Evolutionary conservation across 139 green algal species (phyloP).

Genomic region (Tetradesmus obliquus): DNA sequence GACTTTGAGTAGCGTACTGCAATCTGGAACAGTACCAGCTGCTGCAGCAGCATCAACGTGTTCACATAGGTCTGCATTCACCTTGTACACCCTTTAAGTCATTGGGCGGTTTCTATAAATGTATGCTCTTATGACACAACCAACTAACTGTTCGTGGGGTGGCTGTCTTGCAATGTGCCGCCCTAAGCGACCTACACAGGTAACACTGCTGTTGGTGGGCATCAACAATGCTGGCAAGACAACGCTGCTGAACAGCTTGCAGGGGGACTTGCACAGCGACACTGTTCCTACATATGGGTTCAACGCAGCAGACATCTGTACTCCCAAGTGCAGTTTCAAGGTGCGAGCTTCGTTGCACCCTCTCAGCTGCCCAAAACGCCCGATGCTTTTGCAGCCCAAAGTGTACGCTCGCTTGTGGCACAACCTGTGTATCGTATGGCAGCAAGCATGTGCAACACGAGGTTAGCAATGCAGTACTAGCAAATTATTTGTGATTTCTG

Average conservation of each 20-base stretch:
- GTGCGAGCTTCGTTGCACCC: background rate
- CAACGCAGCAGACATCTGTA: background rate
- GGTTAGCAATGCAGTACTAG: too few species aligned
- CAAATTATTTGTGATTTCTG: too few species aligned
- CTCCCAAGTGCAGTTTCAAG: background rate
- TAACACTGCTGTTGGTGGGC: constrained; percentile 23
- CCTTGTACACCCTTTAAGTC: too few species aligned
- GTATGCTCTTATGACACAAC: background rate
- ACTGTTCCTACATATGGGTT: constrained; percentile 1
- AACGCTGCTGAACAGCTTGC: background rate
- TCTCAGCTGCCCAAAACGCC: background rate
- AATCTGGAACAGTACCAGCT: too few species aligned
- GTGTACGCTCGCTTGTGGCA: background rate
- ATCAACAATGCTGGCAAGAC: constrained; percentile 28
- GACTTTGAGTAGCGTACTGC: too few species aligned
- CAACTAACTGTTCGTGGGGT: background rate
- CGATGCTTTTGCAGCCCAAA: background rate
- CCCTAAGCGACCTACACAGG: background rate
- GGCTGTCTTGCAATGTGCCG: background rate
- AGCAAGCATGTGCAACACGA: too few species aligned
- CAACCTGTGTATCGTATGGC: too few species aligned
- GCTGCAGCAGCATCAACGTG: too few species aligned
- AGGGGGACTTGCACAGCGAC: background rate
- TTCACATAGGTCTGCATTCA: too few species aligned
- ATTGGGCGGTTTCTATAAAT: background rate